A percentile compares a stretch with the other conserved stretches of the same genome.
phyloP scores from a whole-genome alignment of 2,329 filamentous ascomycete genomes.

The Mariannaea elegans region DNA sequence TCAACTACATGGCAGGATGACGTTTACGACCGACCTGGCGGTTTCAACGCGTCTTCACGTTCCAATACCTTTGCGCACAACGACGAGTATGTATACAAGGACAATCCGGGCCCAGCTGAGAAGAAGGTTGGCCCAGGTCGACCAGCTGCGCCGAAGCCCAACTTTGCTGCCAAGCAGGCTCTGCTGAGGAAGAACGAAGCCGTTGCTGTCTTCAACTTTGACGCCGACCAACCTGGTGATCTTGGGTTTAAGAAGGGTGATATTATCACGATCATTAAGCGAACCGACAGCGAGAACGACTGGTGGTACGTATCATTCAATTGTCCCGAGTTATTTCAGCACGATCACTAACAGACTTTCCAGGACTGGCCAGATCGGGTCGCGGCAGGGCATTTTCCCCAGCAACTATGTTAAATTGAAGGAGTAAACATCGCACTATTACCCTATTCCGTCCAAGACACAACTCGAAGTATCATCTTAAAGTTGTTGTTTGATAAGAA shows the following conservation, averaged over 20 bases:
- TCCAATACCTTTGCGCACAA: constrained; percentile 60
- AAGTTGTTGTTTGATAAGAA: neutral
- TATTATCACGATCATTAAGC: constrained; percentile 92
- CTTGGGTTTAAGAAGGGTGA: constrained; percentile 98
- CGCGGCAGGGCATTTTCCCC: constrained; percentile 90
- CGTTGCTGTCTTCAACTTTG: constrained; percentile 91
- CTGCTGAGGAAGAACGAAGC: constrained; percentile 78
- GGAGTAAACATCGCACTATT: constrained; percentile 47
- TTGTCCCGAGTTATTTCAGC: neutral
- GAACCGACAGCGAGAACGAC: constrained; percentile 91
- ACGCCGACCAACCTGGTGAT: constrained; percentile 91
- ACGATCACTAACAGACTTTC: neutral
- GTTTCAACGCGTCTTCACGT: constrained; percentile 52
- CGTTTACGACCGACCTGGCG: constrained; percentile 69
- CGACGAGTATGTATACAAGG: constrained; percentile 64
- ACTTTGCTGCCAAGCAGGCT: constrained; percentile 71
- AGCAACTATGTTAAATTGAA: constrained; percentile 79
- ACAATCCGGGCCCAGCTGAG: constrained; percentile 51
- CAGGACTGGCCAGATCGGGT: constrained; percentile 89
- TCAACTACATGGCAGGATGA: constrained; percentile 80
- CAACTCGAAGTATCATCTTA: neutral
- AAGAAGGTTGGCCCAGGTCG: constrained; percentile 71
- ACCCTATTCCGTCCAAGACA: neutral
- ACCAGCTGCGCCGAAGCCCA: constrained; percentile 89
- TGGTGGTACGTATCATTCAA: constrained; percentile 77